These are phyloP conservation scores for Penicillium sp. DNA, from an alignment of 2,329 filamentous ascomycete species.

Conservation along the genomic window DNA sequence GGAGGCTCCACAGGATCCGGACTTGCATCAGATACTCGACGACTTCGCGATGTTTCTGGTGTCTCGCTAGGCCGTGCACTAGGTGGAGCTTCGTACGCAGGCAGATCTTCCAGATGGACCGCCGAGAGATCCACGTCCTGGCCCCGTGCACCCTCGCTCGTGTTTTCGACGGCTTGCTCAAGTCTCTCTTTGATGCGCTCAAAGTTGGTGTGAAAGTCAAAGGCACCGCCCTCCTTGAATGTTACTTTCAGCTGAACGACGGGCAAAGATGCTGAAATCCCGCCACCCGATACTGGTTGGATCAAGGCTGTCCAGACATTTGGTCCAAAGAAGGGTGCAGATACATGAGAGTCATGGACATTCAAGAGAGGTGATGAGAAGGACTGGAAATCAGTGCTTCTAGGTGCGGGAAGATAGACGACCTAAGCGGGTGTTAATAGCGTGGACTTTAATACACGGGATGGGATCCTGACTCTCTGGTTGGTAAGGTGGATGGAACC, in stretches of 20 bases:
- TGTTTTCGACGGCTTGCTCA: constrained; percentile 67
- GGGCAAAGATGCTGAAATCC: constrained; percentile 69
- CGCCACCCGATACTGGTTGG: constrained; percentile 76
- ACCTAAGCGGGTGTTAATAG: constrained; percentile 53
- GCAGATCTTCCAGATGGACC: constrained; percentile 79
- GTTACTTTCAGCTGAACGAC: constrained; percentile 77
- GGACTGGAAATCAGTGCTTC: constrained; percentile 68
- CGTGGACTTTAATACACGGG: not conserved
- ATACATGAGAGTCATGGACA: constrained; percentile 78
- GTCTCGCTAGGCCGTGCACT: constrained; percentile 27
- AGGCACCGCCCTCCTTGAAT: constrained; percentile 94
- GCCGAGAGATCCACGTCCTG: constrained; percentile 56
- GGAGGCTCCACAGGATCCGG: constrained; percentile 67
- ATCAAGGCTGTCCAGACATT: constrained; percentile 84
- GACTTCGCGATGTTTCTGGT: constrained; percentile 16
- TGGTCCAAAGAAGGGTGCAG: constrained; percentile 85
- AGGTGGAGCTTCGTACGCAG: constrained; percentile 70
- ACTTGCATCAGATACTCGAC: constrained; percentile 24
- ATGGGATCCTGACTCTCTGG: constrained; percentile 61
- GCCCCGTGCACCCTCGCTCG: constrained; percentile 40
- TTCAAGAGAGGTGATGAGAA: constrained; percentile 87
- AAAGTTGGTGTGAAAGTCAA: constrained; percentile 79
- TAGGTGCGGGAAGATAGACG: constrained; percentile 75
- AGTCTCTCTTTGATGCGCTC: constrained; percentile 80
- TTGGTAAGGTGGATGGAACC: constrained; percentile 80